phyloP scores from a whole-genome alignment of 164 flowering plant species.

The Umbellularia californica region DNA sequence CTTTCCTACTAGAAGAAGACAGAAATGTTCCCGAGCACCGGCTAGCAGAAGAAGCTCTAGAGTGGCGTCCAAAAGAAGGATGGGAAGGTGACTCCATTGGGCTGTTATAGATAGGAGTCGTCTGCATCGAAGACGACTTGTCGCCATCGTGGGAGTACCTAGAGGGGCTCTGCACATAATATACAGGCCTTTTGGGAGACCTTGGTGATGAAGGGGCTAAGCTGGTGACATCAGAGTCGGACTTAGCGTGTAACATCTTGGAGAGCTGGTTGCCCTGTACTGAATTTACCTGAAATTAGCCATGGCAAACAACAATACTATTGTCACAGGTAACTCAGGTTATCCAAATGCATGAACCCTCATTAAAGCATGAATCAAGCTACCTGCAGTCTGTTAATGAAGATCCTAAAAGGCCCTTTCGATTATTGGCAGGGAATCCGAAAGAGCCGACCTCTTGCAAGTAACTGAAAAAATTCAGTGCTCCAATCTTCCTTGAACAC shows the following conservation, averaged over 20 bases:
- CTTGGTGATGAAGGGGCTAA: slow-evolving; percentile 84
- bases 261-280: too few relatives aligned
- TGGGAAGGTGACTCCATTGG: slow-evolving; percentile 97
- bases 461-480: neutral
- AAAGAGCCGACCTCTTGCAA: neutral
- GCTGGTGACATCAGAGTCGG: slow-evolving; percentile 89
- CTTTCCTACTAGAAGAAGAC: slow-evolving; percentile 77
- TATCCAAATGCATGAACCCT: too few relatives aligned
- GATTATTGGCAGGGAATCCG: too few relatives aligned
- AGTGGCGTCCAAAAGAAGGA: slow-evolving; percentile 84
- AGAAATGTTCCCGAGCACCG: slow-evolving; percentile 84
- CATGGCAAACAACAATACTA: too few relatives aligned
- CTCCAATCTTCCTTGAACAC: neutral
- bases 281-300: too few relatives aligned
- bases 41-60: slow-evolving; percentile 85
- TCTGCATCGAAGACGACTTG: slow-evolving; percentile 82
- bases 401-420: too few relatives aligned
- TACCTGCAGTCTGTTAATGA: too few relatives aligned
- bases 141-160: slow-evolving; percentile 96
- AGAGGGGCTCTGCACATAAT: slow-evolving; percentile 94
- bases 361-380: too few relatives aligned
- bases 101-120: slow-evolving; percentile 74
- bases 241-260: slow-evolving; percentile 64
- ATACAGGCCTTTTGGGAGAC: slow-evolving; percentile 76
- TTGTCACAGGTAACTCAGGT: too few relatives aligned